These are phyloP conservation scores for Verruconis gallopava DNA, from an alignment of 2,329 filamentous ascomycete species.

Conservation along the genomic window DNA sequence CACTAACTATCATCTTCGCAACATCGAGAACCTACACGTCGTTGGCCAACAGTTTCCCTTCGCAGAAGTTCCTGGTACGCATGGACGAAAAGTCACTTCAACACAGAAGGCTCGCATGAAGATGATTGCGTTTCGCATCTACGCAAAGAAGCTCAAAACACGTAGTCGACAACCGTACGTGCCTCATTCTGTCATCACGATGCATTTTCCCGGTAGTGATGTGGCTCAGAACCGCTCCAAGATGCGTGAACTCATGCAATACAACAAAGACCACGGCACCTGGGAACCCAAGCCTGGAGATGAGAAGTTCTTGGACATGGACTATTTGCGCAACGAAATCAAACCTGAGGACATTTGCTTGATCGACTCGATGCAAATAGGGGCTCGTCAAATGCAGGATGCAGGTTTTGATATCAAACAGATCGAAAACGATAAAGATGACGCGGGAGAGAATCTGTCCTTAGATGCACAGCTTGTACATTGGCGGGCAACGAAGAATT, in stretches of 20 bases:
- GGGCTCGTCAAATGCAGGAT: slow-evolving; percentile 79
- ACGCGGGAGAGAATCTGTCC: slow-evolving; percentile 57
- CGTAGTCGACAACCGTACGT: slow-evolving; percentile 69
- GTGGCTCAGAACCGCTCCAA: slow-evolving; percentile 95
- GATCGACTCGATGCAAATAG: slow-evolving; percentile 93
- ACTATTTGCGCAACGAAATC: slow-evolving; percentile 72
- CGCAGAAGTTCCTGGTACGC: slow-evolving; percentile 81
- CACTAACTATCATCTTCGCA: slow-evolving; percentile 69
- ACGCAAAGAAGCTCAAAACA: slow-evolving; percentile 58
- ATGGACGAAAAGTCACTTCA: slow-evolving; percentile 89
- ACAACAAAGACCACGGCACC: slow-evolving; percentile 75
- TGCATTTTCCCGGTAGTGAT: slow-evolving; percentile 82
- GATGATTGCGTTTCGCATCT: slow-evolving; percentile 86
- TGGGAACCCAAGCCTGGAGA: slow-evolving; percentile 65
- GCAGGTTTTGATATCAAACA: slow-evolving; percentile 62
- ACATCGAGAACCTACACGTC: slow-evolving; percentile 79
- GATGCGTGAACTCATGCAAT: slow-evolving; percentile 89
- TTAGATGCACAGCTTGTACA: slow-evolving; percentile 83
- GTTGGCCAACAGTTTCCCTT: slow-evolving; percentile 91
- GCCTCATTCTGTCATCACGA: slow-evolving; percentile 46
- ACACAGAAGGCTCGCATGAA: slow-evolving; percentile 94
- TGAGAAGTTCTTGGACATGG: slow-evolving; percentile 58
- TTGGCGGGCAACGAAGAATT: slow-evolving; percentile 95
- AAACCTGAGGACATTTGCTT: slow-evolving; percentile 92
- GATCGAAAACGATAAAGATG: slow-evolving; percentile 43